These are phyloP conservation scores for Sarocladium strictum DNA, from an alignment of 2,329 filamentous ascomycete genomes.

Conservation along the genomic window DNA sequence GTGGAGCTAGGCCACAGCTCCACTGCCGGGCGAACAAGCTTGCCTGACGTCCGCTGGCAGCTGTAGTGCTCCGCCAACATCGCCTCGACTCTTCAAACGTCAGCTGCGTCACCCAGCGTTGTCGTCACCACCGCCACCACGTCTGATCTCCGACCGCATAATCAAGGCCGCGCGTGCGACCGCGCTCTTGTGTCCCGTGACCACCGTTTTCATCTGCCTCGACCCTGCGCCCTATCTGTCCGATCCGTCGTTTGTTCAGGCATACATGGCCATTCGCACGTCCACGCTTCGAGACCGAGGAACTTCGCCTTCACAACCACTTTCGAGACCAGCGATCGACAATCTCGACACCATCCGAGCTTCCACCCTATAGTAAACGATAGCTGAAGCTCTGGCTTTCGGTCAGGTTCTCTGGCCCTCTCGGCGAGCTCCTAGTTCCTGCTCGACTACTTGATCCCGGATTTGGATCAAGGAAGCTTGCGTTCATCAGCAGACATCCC, in stretches of 20 bases:
- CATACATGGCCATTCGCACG: not conserved
- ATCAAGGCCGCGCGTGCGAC: not conserved
- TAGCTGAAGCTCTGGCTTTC: not conserved
- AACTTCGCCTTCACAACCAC: not conserved
- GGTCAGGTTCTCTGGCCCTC: not conserved
- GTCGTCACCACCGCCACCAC: slow-evolving; percentile 7
- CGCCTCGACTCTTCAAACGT: not conserved
- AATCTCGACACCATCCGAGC: not conserved
- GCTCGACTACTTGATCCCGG: too few species aligned
- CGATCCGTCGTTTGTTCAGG: not conserved
- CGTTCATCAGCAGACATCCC: not conserved
- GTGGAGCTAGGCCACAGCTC: too few species aligned
- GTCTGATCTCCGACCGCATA: not conserved
- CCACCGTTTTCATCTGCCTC: not conserved
- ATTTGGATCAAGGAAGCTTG: too few species aligned
- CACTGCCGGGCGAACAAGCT: too few species aligned
- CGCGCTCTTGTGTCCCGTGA: not conserved
- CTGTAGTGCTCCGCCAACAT: not conserved
- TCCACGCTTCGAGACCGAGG: not conserved
- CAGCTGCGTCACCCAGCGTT: slow-evolving; percentile 1
- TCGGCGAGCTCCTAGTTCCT: not conserved
- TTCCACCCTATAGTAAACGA: not conserved
- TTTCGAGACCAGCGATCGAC: not conserved
- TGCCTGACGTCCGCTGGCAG: too few species aligned
- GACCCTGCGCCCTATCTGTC: not conserved